These are phyloP conservation scores for Beauveria pseudobassiana DNA, from an alignment of 2,329 filamentous ascomycete genomes.

Conservation along the genomic window DNA sequence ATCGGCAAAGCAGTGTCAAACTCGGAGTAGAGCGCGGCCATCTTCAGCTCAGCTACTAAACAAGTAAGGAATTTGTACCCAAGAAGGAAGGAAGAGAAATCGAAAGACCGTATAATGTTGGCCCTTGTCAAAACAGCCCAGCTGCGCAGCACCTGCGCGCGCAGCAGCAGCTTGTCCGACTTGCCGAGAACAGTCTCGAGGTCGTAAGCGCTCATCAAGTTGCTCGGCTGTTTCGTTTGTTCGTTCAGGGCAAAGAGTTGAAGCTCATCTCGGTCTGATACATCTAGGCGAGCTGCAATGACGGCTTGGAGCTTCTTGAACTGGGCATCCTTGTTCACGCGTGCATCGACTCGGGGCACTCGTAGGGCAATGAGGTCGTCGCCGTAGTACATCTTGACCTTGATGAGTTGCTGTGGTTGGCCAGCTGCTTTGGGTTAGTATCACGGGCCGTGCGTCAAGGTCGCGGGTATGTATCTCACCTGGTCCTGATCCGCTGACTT, in stretches of 20 bases:
- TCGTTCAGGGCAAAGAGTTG: slow-evolving; percentile 84
- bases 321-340: slow-evolving; percentile 51
- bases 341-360: slow-evolving; percentile 49
- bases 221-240: slow-evolving; percentile 63
- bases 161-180: slow-evolving; percentile 81
- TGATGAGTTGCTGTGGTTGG: slow-evolving; percentile 49
- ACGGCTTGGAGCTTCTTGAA: slow-evolving; percentile 76
- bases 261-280: slow-evolving; percentile 60
- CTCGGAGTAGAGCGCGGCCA: not conserved
- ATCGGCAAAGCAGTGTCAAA: not conserved
- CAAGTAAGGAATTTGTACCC: slow-evolving; percentile 7
- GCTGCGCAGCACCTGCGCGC: slow-evolving; percentile 42
- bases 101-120: not conserved
- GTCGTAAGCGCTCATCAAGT: slow-evolving; percentile 72
- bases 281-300: slow-evolving; percentile 74
- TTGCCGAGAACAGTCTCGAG: slow-evolving; percentile 71
- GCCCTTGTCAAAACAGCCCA: not conserved
- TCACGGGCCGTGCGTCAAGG: slow-evolving; percentile 43
- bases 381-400: slow-evolving; percentile 92
- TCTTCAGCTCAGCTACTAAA: not conserved
- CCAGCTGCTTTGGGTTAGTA: slow-evolving; percentile 17
- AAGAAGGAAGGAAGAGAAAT: slow-evolving; percentile 12
- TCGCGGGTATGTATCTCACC: slow-evolving; percentile 21
- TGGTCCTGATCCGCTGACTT: slow-evolving; percentile 28
- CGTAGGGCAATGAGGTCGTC: slow-evolving; percentile 88